Conservation (phyloP, 805 yeast genomes). For the Teunomyces barrocoloradensis region DNA sequence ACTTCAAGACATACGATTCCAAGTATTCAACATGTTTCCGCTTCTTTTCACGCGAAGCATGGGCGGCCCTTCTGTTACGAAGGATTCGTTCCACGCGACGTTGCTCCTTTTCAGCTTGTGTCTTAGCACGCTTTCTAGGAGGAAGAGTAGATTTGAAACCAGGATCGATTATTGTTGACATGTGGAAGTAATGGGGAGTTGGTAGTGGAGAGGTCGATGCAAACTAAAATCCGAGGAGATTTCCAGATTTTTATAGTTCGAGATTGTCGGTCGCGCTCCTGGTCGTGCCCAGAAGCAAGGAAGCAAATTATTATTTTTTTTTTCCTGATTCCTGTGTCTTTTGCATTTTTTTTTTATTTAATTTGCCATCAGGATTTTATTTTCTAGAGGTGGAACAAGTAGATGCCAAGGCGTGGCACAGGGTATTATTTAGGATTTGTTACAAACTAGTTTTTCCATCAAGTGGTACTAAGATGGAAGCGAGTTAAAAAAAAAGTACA, state of each 20-base stretch:
- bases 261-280: neutral
- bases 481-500: neutral
- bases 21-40: constrained; percentile 85
- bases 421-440: neutral
- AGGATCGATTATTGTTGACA: constrained; percentile 5
- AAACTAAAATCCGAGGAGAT: neutral
- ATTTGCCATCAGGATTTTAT: neutral
- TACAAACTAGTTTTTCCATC: neutral
- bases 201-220: neutral
- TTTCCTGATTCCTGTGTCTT: neutral
- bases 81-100: constrained; percentile 89
- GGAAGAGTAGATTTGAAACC: constrained; percentile 56
- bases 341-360: neutral
- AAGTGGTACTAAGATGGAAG: neutral
- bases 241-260: neutral
- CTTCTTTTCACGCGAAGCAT: constrained; percentile 95
- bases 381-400: neutral
- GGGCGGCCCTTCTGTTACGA: constrained; percentile 95
- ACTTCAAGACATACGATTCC: constrained; percentile 54
- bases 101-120: constrained; percentile 96
- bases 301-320: neutral
- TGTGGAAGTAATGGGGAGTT: neutral
- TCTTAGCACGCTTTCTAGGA: constrained; percentile 95
- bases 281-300: neutral
- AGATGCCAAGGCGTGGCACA: neutral